These are phyloP conservation scores for Chloris gayana DNA, from an alignment of 176 grass and related monocot species.

Conservation along the genomic window DNA sequence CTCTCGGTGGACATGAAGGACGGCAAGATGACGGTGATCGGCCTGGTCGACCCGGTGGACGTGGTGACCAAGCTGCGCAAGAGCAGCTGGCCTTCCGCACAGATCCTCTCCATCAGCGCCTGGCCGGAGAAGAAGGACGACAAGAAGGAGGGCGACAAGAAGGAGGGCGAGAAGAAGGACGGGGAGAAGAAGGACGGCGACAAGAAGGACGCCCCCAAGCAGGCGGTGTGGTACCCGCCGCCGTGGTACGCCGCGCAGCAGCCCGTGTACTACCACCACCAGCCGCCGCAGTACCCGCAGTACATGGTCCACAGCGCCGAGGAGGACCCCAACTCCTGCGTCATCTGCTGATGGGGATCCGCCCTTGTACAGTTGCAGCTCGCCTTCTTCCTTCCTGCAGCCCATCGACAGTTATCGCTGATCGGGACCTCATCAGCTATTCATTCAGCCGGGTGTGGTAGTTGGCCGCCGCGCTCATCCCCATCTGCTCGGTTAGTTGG, in stretches of 20 bases:
- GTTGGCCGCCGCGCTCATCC: slow-evolving; percentile 16
- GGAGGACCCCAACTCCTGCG: slow-evolving; percentile 78
- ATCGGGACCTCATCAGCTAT: not conserved
- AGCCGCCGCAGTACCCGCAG: slow-evolving; percentile 1
- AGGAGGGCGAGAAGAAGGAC: slow-evolving; percentile 1
- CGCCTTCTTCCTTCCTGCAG: not conserved
- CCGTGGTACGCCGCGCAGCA: slow-evolving; percentile 17
- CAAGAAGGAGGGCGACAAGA: slow-evolving; percentile 11
- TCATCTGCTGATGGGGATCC: slow-evolving; percentile 52
- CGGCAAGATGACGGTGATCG: slow-evolving; percentile 67
- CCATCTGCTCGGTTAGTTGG: slow-evolving; percentile 4
- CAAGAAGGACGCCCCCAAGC: slow-evolving; percentile 27
- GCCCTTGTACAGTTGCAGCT: slow-evolving; percentile 30
- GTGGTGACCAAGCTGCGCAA: slow-evolving; percentile 57
- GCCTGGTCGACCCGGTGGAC: slow-evolving; percentile 59
- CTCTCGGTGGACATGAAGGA: slow-evolving; percentile 75
- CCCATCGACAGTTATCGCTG: slow-evolving; percentile 9
- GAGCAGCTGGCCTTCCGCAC: not conserved
- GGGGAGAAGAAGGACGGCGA: not conserved
- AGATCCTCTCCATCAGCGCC: slow-evolving; percentile 57
- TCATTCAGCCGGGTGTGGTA: not conserved
- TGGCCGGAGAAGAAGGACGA: slow-evolving; percentile 48
- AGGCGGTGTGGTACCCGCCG: slow-evolving; percentile 1
- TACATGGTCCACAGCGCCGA: slow-evolving; percentile 63
- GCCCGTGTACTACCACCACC: slow-evolving; percentile 24